Percentiles rank a stretch among this genome's conserved stretches.
phyloP scores from a whole-genome alignment of 257 asterid species.

The Fraxinus quadrangulata region DNA sequence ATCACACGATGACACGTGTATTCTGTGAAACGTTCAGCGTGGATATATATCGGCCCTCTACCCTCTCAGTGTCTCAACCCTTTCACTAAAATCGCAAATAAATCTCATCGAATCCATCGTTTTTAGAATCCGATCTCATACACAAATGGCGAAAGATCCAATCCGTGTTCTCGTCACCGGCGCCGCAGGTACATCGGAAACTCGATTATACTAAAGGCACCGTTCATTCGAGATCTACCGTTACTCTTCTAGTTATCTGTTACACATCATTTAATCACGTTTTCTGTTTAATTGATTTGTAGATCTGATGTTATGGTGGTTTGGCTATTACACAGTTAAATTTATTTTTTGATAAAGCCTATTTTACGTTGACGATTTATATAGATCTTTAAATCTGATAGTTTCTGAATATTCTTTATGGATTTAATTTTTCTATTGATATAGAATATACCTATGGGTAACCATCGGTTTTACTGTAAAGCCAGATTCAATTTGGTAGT shows the following conservation, averaged over 20 bases:
- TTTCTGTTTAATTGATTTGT: not conserved
- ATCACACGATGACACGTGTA: no score
- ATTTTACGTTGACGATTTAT: not conserved
- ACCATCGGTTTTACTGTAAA: not conserved
- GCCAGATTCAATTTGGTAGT: not conserved
- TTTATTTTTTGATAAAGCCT: not conserved
- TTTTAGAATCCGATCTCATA: conserved; percentile 34
- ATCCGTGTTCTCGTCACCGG: conserved; percentile 87
- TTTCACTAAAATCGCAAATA: conserved; percentile 12
- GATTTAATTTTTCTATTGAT: not conserved
- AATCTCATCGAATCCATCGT: conserved; percentile 24
- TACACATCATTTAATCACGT: conserved; percentile 10
- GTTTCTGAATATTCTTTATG: not conserved
- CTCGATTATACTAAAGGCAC: not conserved
- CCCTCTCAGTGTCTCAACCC: not conserved
- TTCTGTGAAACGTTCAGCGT: not conserved
- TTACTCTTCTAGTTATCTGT: not conserved
- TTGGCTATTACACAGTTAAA: not conserved
- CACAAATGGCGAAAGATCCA: conserved; percentile 72
- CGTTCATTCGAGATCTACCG: conserved; percentile 22
- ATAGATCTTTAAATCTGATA: not conserved
- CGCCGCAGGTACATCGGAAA: conserved; percentile 60
- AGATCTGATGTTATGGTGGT: not conserved
- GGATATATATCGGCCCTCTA: not conserved
- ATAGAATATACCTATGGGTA: not conserved